Percentiles rank a stretch among this genome's conserved stretches.
These are phyloP conservation scores for Phytopythium aichiense DNA, from an alignment of 352 stramenopile species.

Conservation along the genomic window DNA sequence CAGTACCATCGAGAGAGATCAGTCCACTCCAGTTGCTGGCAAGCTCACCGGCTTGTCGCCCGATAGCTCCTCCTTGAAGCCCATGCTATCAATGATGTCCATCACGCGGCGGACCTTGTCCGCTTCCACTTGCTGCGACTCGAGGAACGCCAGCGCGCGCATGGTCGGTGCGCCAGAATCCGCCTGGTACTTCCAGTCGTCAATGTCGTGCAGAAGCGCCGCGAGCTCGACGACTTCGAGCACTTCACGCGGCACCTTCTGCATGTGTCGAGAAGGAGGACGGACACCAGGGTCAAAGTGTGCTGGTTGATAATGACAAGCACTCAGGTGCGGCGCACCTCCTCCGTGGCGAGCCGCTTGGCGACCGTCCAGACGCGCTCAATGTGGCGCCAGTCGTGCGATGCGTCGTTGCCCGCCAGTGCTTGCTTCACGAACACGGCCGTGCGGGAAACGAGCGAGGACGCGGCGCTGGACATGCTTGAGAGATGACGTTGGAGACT, in stretches of 20 bases:
- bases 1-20: neutral
- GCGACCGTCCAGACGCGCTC: conserved; percentile 83
- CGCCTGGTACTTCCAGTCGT: conserved; percentile 88
- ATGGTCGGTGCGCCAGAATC: conserved; percentile 44
- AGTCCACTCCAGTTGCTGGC: neutral
- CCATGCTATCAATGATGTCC: conserved; percentile 79
- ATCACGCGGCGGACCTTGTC: conserved; percentile 68
- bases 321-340: conserved; percentile 27
- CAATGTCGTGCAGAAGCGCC: conserved; percentile 87
- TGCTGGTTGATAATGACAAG: neutral
- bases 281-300: too few species aligned
- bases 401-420: conserved; percentile 75
- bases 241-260: conserved; percentile 50
- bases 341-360: conserved; percentile 62
- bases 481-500: neutral
- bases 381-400: conserved; percentile 87
- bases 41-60: conserved; percentile 14
- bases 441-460: conserved; percentile 58
- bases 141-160: conserved; percentile 53
- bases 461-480: conserved; percentile 1
- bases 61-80: conserved; percentile 82
- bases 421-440: conserved; percentile 70
- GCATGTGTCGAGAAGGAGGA: neutral
- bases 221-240: conserved; percentile 81
- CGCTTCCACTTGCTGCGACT: conserved; percentile 37